These are phyloP conservation scores for Nitzschia inconspicua DNA, from an alignment of 108 stramenopile genomes.

Conservation along the genomic window DNA sequence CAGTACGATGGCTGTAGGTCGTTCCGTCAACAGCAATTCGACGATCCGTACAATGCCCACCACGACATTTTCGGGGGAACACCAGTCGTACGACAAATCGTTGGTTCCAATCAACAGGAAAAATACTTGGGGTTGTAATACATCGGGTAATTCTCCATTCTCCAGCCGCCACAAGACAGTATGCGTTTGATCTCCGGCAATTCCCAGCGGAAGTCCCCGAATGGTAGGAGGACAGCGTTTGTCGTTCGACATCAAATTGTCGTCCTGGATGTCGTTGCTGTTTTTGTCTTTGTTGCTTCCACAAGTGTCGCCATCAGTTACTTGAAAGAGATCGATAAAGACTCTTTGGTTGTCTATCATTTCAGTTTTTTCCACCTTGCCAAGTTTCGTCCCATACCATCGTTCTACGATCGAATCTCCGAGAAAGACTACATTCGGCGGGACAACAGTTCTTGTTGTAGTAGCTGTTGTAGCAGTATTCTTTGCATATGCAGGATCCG, in stretches of 20 bases:
- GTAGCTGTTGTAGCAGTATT: too few relatives aligned
- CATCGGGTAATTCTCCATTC: constrained; percentile 59
- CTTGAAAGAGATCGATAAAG: constrained; percentile 22
- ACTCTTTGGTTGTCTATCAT: neutral
- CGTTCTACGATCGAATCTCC: constrained; percentile 60
- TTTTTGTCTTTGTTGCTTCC: too few relatives aligned
- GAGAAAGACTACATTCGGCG: constrained; percentile 71
- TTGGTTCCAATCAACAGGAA: constrained; percentile 57
- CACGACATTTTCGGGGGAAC: constrained; percentile 52
- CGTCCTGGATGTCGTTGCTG: too few relatives aligned
- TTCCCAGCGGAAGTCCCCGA: constrained; percentile 56
- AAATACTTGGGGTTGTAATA: constrained; percentile 39
- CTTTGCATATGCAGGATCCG: too few relatives aligned
- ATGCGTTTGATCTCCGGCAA: constrained; percentile 55
- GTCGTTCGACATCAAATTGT: too few relatives aligned
- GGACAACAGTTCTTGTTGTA: too few relatives aligned
- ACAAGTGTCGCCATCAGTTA: constrained; percentile 33
- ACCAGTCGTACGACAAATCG: constrained; percentile 52
- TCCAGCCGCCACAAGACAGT: constrained; percentile 64
- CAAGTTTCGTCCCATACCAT: constrained; percentile 40
- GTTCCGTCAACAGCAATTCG: constrained; percentile 43
- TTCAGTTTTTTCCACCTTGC: constrained; percentile 11
- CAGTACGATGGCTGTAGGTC: constrained; percentile 43
- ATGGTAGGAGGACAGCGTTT: too few relatives aligned
- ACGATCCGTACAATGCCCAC: constrained; percentile 57